Evolutionary conservation across 495 filamentous ascomycete species (phyloP).

Genomic region (Daldinia concentrica): DNA sequence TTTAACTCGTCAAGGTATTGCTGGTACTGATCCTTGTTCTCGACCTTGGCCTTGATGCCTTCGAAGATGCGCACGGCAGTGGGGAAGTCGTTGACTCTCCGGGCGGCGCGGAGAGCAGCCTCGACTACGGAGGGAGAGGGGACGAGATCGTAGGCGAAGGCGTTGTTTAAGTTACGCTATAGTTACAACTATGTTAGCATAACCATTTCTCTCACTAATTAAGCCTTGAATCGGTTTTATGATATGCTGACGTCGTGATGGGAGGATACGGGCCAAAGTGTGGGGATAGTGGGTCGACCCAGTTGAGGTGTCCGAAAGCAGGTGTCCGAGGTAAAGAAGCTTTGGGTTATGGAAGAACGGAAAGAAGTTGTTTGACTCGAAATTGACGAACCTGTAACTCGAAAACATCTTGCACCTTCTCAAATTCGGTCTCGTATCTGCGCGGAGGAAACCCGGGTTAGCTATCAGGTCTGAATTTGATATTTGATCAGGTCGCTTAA

Average conservation of each 20-base stretch:
- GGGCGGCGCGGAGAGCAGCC: constrained; percentile 88
- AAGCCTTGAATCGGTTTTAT: not conserved
- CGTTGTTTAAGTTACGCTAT: constrained; percentile 99
- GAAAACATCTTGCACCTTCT: constrained; percentile 96
- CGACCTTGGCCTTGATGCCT: constrained; percentile 99
- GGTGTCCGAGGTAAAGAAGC: constrained; percentile 7
- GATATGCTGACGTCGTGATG: constrained; percentile 19
- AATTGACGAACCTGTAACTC: constrained; percentile 88
- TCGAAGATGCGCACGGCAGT: constrained; percentile 98
- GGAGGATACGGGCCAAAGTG: constrained; percentile 17
- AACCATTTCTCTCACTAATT: not conserved
- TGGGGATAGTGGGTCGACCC: constrained; percentile 34
- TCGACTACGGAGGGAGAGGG: constrained; percentile 91
- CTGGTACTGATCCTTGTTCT: constrained; percentile 96
- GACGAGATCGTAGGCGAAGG: constrained; percentile 99
- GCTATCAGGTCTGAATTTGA: constrained; percentile 24
- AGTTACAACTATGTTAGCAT: constrained; percentile 27
- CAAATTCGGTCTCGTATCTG: constrained; percentile 99
- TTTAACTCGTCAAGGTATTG: constrained; percentile 96
- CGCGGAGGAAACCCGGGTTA: constrained; percentile 39
- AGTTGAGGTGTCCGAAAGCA: not conserved
- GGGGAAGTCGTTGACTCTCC: constrained; percentile 97
- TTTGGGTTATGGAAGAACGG: not conserved
- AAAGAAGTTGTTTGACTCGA: not conserved
- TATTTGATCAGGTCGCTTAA: not conserved